Percentiles rank a stretch among this genome's conserved stretches.
Evolutionary conservation across 495 filamentous ascomycete genomes (phyloP).

Genomic region (Penicillium pancosmium): DNA sequence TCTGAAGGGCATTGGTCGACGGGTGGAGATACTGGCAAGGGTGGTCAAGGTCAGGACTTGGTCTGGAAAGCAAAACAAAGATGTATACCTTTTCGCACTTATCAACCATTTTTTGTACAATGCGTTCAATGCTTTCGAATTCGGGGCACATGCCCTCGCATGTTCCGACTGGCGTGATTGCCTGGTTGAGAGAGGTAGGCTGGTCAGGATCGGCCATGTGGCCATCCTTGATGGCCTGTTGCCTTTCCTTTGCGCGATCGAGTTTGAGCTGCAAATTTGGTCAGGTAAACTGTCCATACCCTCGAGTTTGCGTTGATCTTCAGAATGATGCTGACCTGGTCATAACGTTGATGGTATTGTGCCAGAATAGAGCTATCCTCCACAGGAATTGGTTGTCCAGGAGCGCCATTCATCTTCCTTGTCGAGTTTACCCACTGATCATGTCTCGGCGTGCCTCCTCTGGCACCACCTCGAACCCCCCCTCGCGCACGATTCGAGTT

Average conservation of each 20-base stretch:
- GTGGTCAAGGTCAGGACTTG: constrained; percentile 12
- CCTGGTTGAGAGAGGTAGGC: constrained; percentile 75
- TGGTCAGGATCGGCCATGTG: constrained; percentile 90
- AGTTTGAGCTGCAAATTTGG: constrained; percentile 55
- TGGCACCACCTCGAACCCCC: constrained; percentile 3
- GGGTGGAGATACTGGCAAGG: constrained; percentile 40
- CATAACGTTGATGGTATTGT: constrained; percentile 46
- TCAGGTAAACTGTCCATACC: constrained; percentile 22
- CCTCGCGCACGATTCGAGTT: constrained; percentile 6
- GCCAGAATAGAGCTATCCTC: constrained; percentile 28
- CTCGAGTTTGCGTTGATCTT: not conserved
- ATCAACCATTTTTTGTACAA: constrained; percentile 68
- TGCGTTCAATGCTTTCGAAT: constrained; percentile 80
- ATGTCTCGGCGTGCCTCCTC: constrained; percentile 16
- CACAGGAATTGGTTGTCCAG: constrained; percentile 16
- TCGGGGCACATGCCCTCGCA: constrained; percentile 95
- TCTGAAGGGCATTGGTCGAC: constrained; percentile 36
- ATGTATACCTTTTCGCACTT: constrained; percentile 57
- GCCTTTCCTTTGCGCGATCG: constrained; percentile 68
- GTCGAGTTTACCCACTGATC: constrained; percentile 12
- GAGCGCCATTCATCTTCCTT: constrained; percentile 11
- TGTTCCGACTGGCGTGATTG: constrained; percentile 84
- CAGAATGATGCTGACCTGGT: constrained; percentile 37
- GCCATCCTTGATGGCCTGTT: constrained; percentile 69
- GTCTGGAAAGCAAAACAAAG: constrained; percentile 6